phyloP scores from a whole-genome alignment of 805 yeast species.

The Cephaloascus albidus region DNA sequence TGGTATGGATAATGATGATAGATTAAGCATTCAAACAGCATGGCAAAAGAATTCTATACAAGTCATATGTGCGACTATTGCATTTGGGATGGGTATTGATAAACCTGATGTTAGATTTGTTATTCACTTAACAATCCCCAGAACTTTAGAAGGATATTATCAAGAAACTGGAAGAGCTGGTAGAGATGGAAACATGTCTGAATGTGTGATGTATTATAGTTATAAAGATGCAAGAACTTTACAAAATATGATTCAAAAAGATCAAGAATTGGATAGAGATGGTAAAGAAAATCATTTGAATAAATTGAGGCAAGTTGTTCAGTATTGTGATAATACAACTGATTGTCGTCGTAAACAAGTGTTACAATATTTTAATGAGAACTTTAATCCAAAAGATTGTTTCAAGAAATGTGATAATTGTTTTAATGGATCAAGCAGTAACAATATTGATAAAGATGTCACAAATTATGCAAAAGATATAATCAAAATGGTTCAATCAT shows the following conservation, averaged over 20 bases:
- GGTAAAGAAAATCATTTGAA: slow-evolving; percentile 71
- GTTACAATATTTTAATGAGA: slow-evolving; percentile 82
- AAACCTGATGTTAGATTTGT: slow-evolving; percentile 93
- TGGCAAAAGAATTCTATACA: slow-evolving; percentile 75
- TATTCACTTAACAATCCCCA: slow-evolving; percentile 77
- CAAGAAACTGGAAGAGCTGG: slow-evolving; percentile 99
- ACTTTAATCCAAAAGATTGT: slow-evolving; percentile 60
- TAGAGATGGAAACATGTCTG: slow-evolving; percentile 79
- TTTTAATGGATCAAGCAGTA: slow-evolving; percentile 25
- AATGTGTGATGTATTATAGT: slow-evolving; percentile 75
- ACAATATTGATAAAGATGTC: slow-evolving; percentile 52
- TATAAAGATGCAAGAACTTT: slow-evolving; percentile 73
- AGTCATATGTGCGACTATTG: slow-evolving; percentile 93
- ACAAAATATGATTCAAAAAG: slow-evolving; percentile 70
- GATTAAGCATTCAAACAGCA: slow-evolving; percentile 57
- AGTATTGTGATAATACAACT: slow-evolving; percentile 82
- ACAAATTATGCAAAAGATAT: slow-evolving; percentile 55
- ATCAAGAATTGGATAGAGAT: slow-evolving; percentile 50
- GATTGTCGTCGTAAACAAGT: slow-evolving; percentile 90
- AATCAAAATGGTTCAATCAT: slow-evolving; percentile 43
- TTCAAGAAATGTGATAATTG: slow-evolving; percentile 82
- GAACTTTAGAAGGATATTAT: slow-evolving; percentile 91
- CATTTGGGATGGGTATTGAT: slow-evolving; percentile 99
- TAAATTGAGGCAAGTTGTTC: slow-evolving; percentile 74
- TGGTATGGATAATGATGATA: slow-evolving; percentile 77